Evolutionary conservation across 2,329 filamentous ascomycete genomes (phyloP).

Genomic region (Macrophomina pseudophaseolina): DNA sequence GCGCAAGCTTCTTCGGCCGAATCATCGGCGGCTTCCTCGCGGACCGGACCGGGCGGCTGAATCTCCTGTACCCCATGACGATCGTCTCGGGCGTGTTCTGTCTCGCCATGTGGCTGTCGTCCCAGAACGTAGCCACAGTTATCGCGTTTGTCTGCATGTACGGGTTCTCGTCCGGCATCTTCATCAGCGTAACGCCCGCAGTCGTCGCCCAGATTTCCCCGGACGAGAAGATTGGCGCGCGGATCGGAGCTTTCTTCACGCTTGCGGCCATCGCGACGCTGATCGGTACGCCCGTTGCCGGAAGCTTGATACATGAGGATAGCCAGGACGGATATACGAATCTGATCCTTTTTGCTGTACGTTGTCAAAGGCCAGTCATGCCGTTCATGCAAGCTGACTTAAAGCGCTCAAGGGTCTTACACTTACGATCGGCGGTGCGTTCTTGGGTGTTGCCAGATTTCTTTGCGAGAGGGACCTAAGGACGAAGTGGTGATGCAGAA

Average conservation of each 20-base stretch:
- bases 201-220: background rate
- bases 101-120: conserved; percentile 56
- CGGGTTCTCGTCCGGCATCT: conserved; percentile 58
- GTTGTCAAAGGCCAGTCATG: no score
- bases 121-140: conserved; percentile 36
- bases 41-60: conserved; percentile 61
- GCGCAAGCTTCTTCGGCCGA: conserved; percentile 57
- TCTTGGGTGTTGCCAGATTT: no score
- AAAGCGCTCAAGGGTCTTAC: no score
- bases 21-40: conserved; percentile 60
- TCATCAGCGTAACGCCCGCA: conserved; percentile 49
- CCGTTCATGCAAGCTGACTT: no score
- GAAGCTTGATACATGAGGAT: no score
- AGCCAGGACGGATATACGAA: no score
- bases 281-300: background rate
- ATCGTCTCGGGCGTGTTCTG: conserved; percentile 50
- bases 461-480: no score
- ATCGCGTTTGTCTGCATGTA: conserved; percentile 55
- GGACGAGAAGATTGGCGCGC: background rate
- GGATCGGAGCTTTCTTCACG: background rate
- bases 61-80: conserved; percentile 33
- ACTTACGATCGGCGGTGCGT: no score
- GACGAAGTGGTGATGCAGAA: no score
- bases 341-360: no score
- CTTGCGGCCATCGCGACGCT: background rate